These are phyloP conservation scores for Tulasnella sp. DNA, from an alignment of 768 basidiomycete genomes.

Conservation along the genomic window DNA sequence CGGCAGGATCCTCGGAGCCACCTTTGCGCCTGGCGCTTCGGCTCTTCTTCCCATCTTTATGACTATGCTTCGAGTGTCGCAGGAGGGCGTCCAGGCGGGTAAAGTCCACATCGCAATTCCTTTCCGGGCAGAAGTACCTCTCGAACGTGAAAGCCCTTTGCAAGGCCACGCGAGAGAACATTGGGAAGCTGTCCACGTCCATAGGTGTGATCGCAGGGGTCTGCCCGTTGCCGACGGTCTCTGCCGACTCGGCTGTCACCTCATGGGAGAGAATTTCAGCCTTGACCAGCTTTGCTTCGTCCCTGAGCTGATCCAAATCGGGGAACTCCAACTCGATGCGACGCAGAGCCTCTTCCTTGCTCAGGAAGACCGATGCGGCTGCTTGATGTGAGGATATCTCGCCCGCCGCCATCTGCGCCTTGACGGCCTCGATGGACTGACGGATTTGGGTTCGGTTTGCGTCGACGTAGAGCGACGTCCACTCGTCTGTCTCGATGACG, in stretches of 20 bases:
- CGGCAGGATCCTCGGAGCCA: neutral
- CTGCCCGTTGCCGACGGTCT: neutral
- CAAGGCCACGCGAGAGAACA: slow-evolving; percentile 12
- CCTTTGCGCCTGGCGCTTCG: neutral
- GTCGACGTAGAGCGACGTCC: slow-evolving; percentile 19
- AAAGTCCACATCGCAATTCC: slow-evolving; percentile 23
- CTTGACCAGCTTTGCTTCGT: slow-evolving; percentile 9
- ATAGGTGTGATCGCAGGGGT: slow-evolving; percentile 1
- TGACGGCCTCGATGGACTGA: neutral
- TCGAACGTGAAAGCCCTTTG: slow-evolving; percentile 18
- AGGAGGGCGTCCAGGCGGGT: slow-evolving; percentile 27
- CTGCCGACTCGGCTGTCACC: slow-evolving; percentile 1
- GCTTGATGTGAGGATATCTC: slow-evolving; percentile 25
- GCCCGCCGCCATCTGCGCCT: slow-evolving; percentile 13
- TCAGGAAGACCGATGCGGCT: slow-evolving; percentile 14
- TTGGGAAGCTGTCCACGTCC: neutral
- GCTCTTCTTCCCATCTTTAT: slow-evolving; percentile 22
- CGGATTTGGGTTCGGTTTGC: neutral
- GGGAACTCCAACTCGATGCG: slow-evolving; percentile 16
- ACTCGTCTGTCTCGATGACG: slow-evolving; percentile 20
- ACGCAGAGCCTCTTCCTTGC: slow-evolving; percentile 2
- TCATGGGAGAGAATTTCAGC: neutral
- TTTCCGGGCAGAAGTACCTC: slow-evolving; percentile 24
- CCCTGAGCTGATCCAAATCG: neutral
- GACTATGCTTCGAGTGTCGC: slow-evolving; percentile 16